Evolutionary conservation across 257 asterid genomes (phyloP).

Genomic region (Solanum peruvianum): DNA sequence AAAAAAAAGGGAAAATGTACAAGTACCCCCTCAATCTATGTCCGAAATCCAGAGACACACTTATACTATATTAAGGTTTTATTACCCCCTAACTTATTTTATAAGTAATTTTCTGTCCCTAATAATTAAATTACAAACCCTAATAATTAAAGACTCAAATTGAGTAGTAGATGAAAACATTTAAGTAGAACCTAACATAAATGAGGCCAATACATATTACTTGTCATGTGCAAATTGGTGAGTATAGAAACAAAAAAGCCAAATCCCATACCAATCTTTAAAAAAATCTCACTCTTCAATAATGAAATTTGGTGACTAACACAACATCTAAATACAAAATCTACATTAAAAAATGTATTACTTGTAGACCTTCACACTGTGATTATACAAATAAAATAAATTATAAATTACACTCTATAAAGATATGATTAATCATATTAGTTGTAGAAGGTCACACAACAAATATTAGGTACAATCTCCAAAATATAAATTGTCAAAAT

Average conservation of each 20-base stretch:
- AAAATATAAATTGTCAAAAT: background rate
- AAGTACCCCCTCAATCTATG: no score
- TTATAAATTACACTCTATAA: background rate
- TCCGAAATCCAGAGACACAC: no score
- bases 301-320: background rate
- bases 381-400: background rate
- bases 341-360: background rate
- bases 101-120: no score
- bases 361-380: background rate
- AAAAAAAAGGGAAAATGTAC: no score
- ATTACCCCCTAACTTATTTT: no score
- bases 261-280: background rate
- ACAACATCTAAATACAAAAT: background rate
- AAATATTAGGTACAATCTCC: background rate
- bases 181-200: background rate
- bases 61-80: no score
- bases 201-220: background rate
- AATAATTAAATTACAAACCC: background rate
- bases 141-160: background rate
- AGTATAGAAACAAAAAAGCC: background rate
- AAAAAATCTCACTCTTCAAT: background rate
- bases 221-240: background rate
- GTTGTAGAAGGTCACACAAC: background rate
- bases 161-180: background rate
- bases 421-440: background rate